phyloP scores from a whole-genome alignment of 495 filamentous ascomycete species.

The Penicillium maclennaniae region DNA sequence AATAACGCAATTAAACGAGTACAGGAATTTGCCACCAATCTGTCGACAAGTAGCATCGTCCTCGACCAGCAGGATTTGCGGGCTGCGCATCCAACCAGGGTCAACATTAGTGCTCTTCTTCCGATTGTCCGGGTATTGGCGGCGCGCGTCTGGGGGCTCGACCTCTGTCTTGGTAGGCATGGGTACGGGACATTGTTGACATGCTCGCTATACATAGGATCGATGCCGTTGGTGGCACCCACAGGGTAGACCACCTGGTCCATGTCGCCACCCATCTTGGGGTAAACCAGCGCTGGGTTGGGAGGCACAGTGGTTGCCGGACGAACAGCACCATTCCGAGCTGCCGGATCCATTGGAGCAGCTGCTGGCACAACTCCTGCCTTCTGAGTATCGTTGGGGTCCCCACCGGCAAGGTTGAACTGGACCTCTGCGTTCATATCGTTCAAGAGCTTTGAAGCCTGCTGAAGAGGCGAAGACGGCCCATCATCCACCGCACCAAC shows the following conservation, averaged over 20 bases:
- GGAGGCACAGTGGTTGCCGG: slow-evolving; percentile 49
- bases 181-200: slow-evolving; percentile 89
- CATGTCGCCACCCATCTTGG: slow-evolving; percentile 57
- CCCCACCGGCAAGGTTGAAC: slow-evolving; percentile 68
- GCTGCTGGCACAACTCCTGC: slow-evolving; percentile 38
- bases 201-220: slow-evolving; percentile 91
- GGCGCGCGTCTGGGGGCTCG: slow-evolving; percentile 46
- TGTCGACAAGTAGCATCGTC: slow-evolving; percentile 92
- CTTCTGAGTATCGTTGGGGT: slow-evolving; percentile 71
- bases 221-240: slow-evolving; percentile 83
- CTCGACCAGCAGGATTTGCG: slow-evolving; percentile 87
- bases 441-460: slow-evolving; percentile 83
- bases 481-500: slow-evolving; percentile 58
- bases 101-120: slow-evolving; percentile 70
- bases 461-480: slow-evolving; percentile 76
- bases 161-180: slow-evolving; percentile 56
- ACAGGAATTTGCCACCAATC: slow-evolving; percentile 92
- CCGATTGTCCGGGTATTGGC: slow-evolving; percentile 49
- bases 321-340: slow-evolving; percentile 37
- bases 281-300: slow-evolving; percentile 48
- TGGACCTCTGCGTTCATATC: slow-evolving; percentile 76
- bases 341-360: slow-evolving; percentile 39
- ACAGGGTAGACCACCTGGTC: slow-evolving; percentile 88
- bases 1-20: slow-evolving; percentile 82
- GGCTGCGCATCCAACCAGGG: slow-evolving; percentile 75